Evolutionary conservation across 768 basidiomycete genomes (phyloP).

Genomic region (Xerocomus brunneocitrinus): DNA sequence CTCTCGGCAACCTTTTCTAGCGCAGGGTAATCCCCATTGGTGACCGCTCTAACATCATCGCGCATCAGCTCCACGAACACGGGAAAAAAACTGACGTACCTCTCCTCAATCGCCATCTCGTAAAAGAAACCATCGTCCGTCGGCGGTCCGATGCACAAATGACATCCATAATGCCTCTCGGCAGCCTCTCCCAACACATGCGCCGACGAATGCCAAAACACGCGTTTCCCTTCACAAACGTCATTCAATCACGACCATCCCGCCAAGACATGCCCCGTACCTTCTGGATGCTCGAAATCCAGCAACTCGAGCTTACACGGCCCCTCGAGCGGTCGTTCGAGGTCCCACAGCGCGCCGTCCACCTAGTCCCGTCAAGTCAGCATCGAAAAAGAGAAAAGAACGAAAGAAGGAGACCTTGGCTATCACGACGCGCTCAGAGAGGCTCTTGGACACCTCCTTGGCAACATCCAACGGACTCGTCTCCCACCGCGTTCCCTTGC

Average conservation of each 20-base stretch:
- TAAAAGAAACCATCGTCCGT: conserved; percentile 99
- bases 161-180: conserved; percentile 95
- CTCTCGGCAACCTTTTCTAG: conserved; percentile 86
- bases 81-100: conserved; percentile 36
- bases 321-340: conserved; percentile 89
- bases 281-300: conserved; percentile 91
- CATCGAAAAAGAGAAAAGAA: not conserved
- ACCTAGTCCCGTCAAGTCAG: conserved; percentile 45
- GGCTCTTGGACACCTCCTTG: conserved; percentile 77
- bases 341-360: conserved; percentile 85
- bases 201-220: conserved; percentile 99
- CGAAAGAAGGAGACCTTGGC: conserved; percentile 54
- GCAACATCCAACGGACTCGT: conserved; percentile 91
- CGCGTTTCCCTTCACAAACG: conserved; percentile 67
- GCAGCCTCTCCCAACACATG: conserved; percentile 97
- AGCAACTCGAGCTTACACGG: conserved; percentile 78
- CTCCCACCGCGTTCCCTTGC: conserved; percentile 88
- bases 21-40: conserved; percentile 76
- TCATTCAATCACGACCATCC: not conserved
- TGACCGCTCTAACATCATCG: conserved; percentile 53
- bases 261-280: conserved; percentile 31
- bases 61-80: not conserved
- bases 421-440: conserved; percentile 88
- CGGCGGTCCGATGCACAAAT: conserved; percentile 94
- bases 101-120: conserved; percentile 89